Base-by-base conservation (phyloP, 108 stramenopile genomes). In the Schizochytrium sp. region DNA sequence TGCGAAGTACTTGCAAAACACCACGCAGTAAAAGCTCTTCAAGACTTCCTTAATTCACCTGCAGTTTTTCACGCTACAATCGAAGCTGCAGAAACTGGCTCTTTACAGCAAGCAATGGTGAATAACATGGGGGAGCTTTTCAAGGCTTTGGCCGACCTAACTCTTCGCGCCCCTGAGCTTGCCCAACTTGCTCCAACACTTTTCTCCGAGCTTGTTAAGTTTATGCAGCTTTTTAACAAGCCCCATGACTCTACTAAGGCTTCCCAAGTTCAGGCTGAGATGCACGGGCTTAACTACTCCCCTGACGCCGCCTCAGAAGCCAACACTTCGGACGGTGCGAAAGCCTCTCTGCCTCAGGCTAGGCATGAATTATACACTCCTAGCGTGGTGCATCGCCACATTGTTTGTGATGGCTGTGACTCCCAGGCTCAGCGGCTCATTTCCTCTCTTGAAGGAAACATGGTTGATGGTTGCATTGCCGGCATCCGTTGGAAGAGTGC, bases 401-500 rank as follows among this genome's bases (percentile, higher is more conserved):
- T 83, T 2, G 17, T 83, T n/a, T 83, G 76, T 40, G 76, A 83
- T 42, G 76, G 76, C 17, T 83, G 76, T 40, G 47, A 55, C 28
- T 55, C 76, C 5, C 47, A 1, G 2, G 76, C 49, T 8, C 19
- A 83, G 76, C 76, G 55, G 28, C 10, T 7, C 17, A 53, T 53
- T 38, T 83, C 76, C n/a, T 47, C 47, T 5, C 50, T 12, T 38
- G 40, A 83, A 55, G 76, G 76, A 10, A 17, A 83, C 47, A 47
- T 47, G 10, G 15, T 10, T n/a, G 40, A 55, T 38, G 53, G 76
- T 28, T 83, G 53, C 53, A 83, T 83, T 53, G 76, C 40, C 5
- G 76, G 76, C 76, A 28, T 55, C 47, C 76, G 76, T 53, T 83
- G 76, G 76, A 83, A 83, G 76, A 83, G 76, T 40, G 76, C 76